Conservation (phyloP, 2,329 filamentous ascomycete species). For the Dothistroma septosporum region DNA sequence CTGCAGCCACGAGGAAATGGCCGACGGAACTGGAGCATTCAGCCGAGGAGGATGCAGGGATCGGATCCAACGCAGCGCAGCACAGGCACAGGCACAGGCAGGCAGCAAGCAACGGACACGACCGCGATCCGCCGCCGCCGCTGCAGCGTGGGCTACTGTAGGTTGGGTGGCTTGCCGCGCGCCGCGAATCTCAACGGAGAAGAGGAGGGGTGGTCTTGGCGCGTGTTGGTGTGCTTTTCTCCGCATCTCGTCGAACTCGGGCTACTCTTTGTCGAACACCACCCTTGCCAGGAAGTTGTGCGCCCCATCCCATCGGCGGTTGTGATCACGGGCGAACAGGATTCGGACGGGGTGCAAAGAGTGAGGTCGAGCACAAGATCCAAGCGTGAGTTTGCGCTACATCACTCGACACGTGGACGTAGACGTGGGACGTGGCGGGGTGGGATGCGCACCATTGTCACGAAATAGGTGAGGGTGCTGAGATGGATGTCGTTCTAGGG, state of each 20-base stretch:
- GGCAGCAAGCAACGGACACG: no score
- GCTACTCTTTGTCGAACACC: not conserved
- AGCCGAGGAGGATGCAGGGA: slow-evolving; percentile 4
- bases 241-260: not conserved
- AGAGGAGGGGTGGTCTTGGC: not conserved
- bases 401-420: not conserved
- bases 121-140: no score
- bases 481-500: no score
- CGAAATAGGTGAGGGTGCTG: no score
- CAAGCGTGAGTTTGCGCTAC: slow-evolving; percentile 3
- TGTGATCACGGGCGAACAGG: not conserved
- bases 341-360: not conserved
- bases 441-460: no score
- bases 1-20: not conserved
- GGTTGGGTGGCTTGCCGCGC: not conserved
- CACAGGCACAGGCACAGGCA: no score
- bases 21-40: not conserved
- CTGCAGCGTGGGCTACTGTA: no score
- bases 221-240: not conserved
- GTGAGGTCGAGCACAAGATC: slow-evolving; percentile 1
- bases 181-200: not conserved
- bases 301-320: not conserved
- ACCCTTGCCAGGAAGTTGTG: not conserved
- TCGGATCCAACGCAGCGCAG: not conserved
- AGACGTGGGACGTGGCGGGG: no score